Evolutionary conservation across 164 flowering plant genomes (phyloP).

Genomic region (Aristolochia californica): DNA sequence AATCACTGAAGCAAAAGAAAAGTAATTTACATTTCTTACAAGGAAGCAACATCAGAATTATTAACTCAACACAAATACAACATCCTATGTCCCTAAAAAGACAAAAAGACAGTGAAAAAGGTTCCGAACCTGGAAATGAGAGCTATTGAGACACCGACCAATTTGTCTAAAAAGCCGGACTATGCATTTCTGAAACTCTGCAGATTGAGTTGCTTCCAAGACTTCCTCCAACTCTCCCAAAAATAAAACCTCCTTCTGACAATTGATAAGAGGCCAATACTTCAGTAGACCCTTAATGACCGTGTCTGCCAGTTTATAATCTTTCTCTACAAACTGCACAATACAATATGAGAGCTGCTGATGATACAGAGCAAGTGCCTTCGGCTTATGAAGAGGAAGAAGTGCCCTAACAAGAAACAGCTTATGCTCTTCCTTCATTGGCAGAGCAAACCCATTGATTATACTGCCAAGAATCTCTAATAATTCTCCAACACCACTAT

Average conservation of each 20-base stretch:
- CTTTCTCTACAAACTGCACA: constrained; percentile 40
- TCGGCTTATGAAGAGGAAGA: constrained; percentile 48
- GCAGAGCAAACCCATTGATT: constrained; percentile 45
- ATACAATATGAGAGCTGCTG: constrained; percentile 46
- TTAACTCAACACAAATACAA: too few relatives aligned
- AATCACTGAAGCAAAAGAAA: too few relatives aligned
- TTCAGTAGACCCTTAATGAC: constrained; percentile 43
- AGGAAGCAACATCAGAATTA: too few relatives aligned
- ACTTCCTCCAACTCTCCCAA: constrained; percentile 46
- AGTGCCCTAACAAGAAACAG: constrained; percentile 44
- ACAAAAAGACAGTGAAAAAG: not conserved
- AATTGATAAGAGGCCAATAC: constrained; percentile 45
- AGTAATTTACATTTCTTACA: too few relatives aligned
- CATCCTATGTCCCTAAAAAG: too few relatives aligned
- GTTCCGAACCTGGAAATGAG: constrained; percentile 35
- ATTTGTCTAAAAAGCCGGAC: constrained; percentile 42
- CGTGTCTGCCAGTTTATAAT: constrained; percentile 33
- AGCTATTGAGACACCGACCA: constrained; percentile 40
- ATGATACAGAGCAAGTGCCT: constrained; percentile 29
- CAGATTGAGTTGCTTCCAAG: constrained; percentile 29
- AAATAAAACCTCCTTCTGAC: constrained; percentile 42
- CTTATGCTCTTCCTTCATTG: constrained; percentile 52
- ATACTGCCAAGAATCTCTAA: constrained; percentile 49
- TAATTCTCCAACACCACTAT: constrained; percentile 42
- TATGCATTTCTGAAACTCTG: constrained; percentile 37